Base-by-base conservation (phyloP, 2,329 filamentous ascomycete species). In the Fusarium irregulare region DNA sequence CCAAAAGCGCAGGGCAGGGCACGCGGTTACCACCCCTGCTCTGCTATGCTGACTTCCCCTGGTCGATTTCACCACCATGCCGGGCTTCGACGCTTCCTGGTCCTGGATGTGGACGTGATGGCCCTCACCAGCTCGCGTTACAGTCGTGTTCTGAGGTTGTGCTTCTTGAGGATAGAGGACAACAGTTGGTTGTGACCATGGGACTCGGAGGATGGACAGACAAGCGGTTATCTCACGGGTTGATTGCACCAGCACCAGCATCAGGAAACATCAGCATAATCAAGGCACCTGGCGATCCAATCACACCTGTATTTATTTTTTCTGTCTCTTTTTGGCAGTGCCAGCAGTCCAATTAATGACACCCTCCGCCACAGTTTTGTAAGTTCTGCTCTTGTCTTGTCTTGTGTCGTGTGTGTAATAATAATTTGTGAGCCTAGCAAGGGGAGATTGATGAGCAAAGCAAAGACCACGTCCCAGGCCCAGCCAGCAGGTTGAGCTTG, bases 351-450 rank as follows among this genome's bases (percentile, higher is more conserved):
- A 48, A 46, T 48, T 60, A 25, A 45, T 40, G 58, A 55, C 42
- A 63, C 56, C 66, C 72, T 73, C 74, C 76, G 75, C 73, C 76
- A 76, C 71, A 73, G 70, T 68, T 70, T 70, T 68, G 45, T 57
- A 57, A 60, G 34, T 66, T 44, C 45, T 48, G 32, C 27, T 46
- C 47, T 30, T 34, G 34, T 37, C 34, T 37, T 37, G 49, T 34
- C 13, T 37, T 46, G 25, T 44, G 48, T 44, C 20, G 61, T 54
- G 65, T 60, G 49, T 51, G 48, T 40, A 51, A 51, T 40, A 51
- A 51, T 51, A 51, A 41, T 56, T 54, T 60, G 57, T 74, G 64
- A 66, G 70, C 65, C 69, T 40, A 63, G 66, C 67, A 68, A 71
- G 74, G 68, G 67, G 69, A 64, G 54, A 71, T 67, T 72, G 62